These are phyloP conservation scores for Kewa caespitosa DNA, from an alignment of 179 eudicot species.

Conservation along the genomic window DNA sequence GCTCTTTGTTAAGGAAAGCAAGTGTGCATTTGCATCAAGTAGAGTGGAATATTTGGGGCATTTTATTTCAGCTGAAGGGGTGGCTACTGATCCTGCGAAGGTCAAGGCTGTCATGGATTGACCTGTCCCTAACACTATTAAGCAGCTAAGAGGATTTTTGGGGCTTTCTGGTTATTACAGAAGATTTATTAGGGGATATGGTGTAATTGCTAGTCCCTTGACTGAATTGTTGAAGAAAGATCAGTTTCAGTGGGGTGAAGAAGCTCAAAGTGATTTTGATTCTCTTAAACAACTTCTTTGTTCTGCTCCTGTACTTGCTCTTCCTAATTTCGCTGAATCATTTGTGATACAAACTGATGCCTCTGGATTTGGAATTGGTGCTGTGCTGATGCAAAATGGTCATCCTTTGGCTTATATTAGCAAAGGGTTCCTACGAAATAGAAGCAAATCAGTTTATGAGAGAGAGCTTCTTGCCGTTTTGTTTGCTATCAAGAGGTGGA, in stretches of 20 bases:
- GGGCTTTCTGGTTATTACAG: neutral
- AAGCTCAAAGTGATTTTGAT: neutral
- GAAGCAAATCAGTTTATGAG: neutral
- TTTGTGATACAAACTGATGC: constrained; percentile 10
- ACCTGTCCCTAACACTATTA: neutral
- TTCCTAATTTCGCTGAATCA: neutral
- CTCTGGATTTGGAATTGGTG: neutral
- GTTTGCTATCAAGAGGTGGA: neutral
- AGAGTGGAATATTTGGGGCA: constrained; percentile 10
- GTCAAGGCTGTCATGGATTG: neutral
- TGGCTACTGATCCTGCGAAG: neutral
- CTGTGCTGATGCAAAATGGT: neutral
- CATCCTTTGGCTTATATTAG: neutral
- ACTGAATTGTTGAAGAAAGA: neutral
- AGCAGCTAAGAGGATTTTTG: neutral
- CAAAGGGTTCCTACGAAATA: neutral
- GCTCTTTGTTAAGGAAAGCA: neutral
- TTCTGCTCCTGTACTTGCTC: neutral
- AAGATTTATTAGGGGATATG: neutral
- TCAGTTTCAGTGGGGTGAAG: too few relatives aligned
- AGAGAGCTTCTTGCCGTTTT: neutral
- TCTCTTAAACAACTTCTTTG: neutral
- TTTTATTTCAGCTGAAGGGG: neutral
- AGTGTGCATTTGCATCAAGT: neutral
- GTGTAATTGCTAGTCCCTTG: neutral